Conservation (phyloP, 257 asterid species). For the Rhazya stricta region DNA sequence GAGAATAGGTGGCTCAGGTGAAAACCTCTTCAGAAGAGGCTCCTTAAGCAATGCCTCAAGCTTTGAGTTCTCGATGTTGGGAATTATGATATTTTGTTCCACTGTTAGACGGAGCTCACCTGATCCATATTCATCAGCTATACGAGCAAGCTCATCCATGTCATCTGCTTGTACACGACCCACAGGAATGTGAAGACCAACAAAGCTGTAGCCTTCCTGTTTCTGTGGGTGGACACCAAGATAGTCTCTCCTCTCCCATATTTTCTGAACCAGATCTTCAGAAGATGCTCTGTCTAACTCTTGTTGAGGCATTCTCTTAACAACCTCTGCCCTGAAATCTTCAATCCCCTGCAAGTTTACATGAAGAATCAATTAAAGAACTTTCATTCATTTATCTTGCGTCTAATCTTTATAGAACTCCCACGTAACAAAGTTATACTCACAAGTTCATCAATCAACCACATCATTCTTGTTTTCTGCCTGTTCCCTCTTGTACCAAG, state of each 20-base stretch:
- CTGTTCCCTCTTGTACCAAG: constrained; percentile 86
- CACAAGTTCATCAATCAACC: constrained; percentile 96
- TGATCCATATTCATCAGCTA: constrained; percentile 72
- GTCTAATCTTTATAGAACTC: background rate
- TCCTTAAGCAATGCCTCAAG: constrained; percentile 54
- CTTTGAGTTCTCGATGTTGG: constrained; percentile 60
- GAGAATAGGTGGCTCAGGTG: constrained; percentile 75
- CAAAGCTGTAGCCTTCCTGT: constrained; percentile 71
- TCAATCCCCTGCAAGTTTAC: constrained; percentile 65
- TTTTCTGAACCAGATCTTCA: constrained; percentile 56
- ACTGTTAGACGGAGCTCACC: constrained; percentile 91
- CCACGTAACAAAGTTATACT: constrained; percentile 24
- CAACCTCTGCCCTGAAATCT: constrained; percentile 78
- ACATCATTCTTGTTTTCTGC: constrained; percentile 97
- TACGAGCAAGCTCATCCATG: constrained; percentile 84
- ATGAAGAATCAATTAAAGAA: constrained; percentile 1
- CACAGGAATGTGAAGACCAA: constrained; percentile 84
- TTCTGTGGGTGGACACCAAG: constrained; percentile 82
- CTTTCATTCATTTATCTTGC: background rate
- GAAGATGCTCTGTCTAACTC: constrained; percentile 63
- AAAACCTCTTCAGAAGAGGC: constrained; percentile 50
- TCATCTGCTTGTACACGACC: constrained; percentile 91
- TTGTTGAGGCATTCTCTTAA: constrained; percentile 67
- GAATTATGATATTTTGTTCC: constrained; percentile 86
- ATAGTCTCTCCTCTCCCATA: constrained; percentile 85